Evolutionary conservation across 2,329 filamentous ascomycete species (phyloP), one percentile per base, ranked within the genome.

Genomic region (Emmonsia crescens): DNA sequence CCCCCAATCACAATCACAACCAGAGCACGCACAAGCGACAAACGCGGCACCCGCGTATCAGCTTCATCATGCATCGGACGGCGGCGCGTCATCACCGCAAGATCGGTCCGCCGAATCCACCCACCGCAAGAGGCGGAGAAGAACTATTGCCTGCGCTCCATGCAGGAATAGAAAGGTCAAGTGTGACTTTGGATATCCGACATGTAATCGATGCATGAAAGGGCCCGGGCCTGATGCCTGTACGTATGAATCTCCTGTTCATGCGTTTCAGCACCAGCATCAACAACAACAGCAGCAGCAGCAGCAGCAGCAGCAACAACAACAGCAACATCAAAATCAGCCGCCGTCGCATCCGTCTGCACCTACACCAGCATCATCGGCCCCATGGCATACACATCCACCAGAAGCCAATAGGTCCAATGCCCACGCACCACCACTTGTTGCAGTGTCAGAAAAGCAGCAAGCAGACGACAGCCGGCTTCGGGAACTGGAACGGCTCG

Each of bases 101-200:
- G 61, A 61, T n/a, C 33, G 27, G 46, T 14, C 52, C 36, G 29
- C 67, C 62, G 59, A 67, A 40, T 69, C 69, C 9, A 68, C 71
- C 51, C 71, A 71, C 60, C 73, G 73, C 36, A 76, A 76, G 65
- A 67, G 75, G 36, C 72, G 73, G 61, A 67, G 75, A 27, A 71
- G 75, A 29, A 75, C 76, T 10, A 71, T 77, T 64, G 74, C 76
- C 19, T 78, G 76, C 64, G 71, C 72, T 21, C 74, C 74, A 42
- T 78, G 76, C 63, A 74, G 76, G 60, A 73, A 69, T 60, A 68
- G 75, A 54, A 78, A 78, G 64, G 66, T 77, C 40, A 75, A 73
- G 62, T 78, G 76, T 62, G 76, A 77, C 64, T 73, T 75, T 42
- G 72, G 73, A 40, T 77, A 62, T 57, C 46, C 48, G 21, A 36